phyloP scores from a whole-genome alignment of 2,329 filamentous ascomycete genomes.

The Orbilia ellipsospora region DNA sequence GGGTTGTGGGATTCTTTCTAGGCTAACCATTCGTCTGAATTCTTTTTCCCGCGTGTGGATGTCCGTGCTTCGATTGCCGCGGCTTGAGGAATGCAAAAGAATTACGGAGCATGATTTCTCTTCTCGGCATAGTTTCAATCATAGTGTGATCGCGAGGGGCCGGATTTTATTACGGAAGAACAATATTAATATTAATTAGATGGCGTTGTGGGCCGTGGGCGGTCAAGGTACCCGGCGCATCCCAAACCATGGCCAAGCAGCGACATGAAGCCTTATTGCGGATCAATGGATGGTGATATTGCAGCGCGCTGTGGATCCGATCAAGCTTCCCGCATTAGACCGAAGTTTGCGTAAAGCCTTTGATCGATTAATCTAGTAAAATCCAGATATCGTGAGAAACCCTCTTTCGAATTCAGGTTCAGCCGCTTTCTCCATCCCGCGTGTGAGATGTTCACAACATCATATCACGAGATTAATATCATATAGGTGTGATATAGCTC shows the following conservation, averaged over 20 bases:
- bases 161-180: neutral
- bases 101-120: constrained; percentile 4
- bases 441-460: constrained; percentile 14
- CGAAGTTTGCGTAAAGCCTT: neutral
- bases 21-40: constrained; percentile 22
- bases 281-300: neutral
- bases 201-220: constrained; percentile 2
- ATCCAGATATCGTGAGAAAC: constrained; percentile 8
- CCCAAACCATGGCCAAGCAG: constrained; percentile 5
- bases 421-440: constrained; percentile 9
- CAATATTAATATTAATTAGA: constrained; percentile 1
- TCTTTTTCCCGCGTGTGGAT: neutral
- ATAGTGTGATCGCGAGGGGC: neutral
- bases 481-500: too few relatives aligned
- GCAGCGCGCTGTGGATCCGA: neutral
- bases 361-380: constrained; percentile 16
- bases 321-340: constrained; percentile 25
- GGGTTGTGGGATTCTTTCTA: constrained; percentile 5
- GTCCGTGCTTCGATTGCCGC: constrained; percentile 37
- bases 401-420: constrained; percentile 13
- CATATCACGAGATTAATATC: neutral
- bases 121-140: constrained; percentile 27
- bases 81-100: constrained; percentile 27
- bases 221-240: neutral
- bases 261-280: neutral